Percentiles rank a stretch among this genome's conserved stretches.
phyloP scores from a whole-genome alignment of 1,284 basidiomycete genomes.

The Papiliotrema fonsecae region DNA sequence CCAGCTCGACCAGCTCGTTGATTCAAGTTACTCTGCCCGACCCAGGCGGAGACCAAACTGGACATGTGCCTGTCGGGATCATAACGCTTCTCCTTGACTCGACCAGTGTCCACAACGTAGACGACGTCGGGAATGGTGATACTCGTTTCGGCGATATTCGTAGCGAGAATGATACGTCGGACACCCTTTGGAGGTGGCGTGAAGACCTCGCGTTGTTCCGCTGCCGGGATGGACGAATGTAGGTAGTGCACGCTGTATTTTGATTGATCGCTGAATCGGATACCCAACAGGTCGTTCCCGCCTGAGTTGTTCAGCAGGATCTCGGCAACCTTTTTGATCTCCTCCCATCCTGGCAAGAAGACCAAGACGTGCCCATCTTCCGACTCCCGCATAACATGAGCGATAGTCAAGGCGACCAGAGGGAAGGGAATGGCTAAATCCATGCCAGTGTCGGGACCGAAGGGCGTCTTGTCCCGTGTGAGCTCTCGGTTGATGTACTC shows the following conservation, averaged over 20 bases:
- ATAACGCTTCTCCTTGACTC: conserved; percentile 86
- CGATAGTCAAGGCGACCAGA: conserved; percentile 75
- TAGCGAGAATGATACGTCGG: conserved; percentile 83
- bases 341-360: conserved; percentile 63
- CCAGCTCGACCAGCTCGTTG: conserved; percentile 93
- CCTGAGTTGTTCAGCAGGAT: conserved; percentile 56
- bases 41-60: conserved; percentile 82
- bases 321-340: conserved; percentile 76
- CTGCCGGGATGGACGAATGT: conserved; percentile 84
- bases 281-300: conserved; percentile 55
- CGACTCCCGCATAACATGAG: conserved; percentile 69
- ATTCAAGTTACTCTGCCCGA: conserved; percentile 86
- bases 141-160: conserved; percentile 95
- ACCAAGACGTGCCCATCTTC: conserved; percentile 85
- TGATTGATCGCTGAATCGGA: conserved; percentile 59
- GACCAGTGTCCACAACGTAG: conserved; percentile 85
- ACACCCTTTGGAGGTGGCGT: conserved; percentile 70
- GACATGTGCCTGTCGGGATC: conserved; percentile 85
- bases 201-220: conserved; percentile 88
- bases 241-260: conserved; percentile 78
- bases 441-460: conserved; percentile 31
- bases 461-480: conserved; percentile 42
- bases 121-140: conserved; percentile 96
- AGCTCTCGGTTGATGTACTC: conserved; percentile 75
- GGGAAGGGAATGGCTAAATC: conserved; percentile 80